Evolutionary conservation across 192 early-diverging fungal species (phyloP).

Genomic region (Backusella westeae): DNA sequence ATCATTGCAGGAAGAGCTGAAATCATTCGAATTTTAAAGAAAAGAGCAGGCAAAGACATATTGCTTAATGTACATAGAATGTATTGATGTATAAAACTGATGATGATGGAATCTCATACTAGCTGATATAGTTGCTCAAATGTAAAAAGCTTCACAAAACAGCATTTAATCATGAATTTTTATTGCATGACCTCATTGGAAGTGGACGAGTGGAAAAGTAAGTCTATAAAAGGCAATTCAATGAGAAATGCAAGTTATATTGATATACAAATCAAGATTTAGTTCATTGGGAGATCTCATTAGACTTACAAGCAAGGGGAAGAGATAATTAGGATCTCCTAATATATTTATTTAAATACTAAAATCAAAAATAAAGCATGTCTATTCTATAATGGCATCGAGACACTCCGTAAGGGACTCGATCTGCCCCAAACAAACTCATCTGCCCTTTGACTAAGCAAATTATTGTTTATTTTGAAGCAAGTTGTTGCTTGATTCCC

Average conservation of each 20-base stretch:
- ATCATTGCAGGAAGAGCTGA: constrained; percentile 43
- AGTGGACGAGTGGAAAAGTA: constrained; percentile 52
- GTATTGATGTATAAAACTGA: neutral
- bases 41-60: constrained; percentile 44
- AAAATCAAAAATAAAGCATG: neutral
- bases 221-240: neutral
- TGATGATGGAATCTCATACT: neutral
- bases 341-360: neutral
- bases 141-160: constrained; percentile 38
- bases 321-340: constrained; percentile 3
- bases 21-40: constrained; percentile 41
- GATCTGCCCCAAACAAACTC: constrained; percentile 10
- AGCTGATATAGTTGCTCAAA: constrained; percentile 27
- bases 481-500: neutral
- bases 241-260: neutral
- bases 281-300: constrained; percentile 44
- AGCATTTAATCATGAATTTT: constrained; percentile 38
- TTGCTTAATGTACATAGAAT: constrained; percentile 28
- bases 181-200: constrained; percentile 48
- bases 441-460: neutral
- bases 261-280: neutral
- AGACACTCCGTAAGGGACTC: neutral
- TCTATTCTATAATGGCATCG: neutral
- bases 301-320: constrained; percentile 44
- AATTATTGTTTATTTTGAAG: neutral